Conservation (phyloP, 1,139 yeast species). For the Diutina rugosa region DNA sequence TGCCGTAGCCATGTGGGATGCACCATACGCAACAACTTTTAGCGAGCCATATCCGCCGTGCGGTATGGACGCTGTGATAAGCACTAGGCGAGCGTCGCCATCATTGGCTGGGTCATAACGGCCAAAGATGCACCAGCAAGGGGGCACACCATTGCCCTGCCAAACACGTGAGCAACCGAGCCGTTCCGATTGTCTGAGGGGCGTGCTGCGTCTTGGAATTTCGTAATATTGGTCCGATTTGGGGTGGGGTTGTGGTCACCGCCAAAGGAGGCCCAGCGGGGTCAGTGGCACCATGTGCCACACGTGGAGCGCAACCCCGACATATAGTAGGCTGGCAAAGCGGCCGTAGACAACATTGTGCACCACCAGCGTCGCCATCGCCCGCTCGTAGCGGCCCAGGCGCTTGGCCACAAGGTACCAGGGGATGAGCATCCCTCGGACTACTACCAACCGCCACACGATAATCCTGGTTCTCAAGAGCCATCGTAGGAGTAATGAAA, state of each 20-base stretch:
- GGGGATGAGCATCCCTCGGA: background rate
- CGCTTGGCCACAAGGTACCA: background rate
- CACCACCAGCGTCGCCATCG: background rate
- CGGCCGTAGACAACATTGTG: background rate
- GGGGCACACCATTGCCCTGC: no score
- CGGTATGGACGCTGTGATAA: background rate
- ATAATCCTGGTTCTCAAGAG: no score
- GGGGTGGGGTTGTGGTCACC: background rate
- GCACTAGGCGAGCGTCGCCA: background rate
- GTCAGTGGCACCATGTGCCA: background rate
- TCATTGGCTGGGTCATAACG: background rate
- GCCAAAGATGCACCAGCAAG: no score
- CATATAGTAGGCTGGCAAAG: background rate
- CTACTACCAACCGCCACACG: background rate
- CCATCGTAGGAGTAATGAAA: background rate
- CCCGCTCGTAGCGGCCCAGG: background rate
- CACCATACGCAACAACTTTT: background rate
- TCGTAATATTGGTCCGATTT: no score
- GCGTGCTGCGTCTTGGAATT: no score
- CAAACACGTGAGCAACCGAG: no score
- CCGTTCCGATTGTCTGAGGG: no score
- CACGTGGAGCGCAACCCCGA: background rate
- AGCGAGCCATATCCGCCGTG: background rate
- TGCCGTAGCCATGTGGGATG: no score
- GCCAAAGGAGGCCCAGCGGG: background rate